Evolutionary conservation across 305 asterid species (phyloP).

Genomic region (Fraxinus platypoda): DNA sequence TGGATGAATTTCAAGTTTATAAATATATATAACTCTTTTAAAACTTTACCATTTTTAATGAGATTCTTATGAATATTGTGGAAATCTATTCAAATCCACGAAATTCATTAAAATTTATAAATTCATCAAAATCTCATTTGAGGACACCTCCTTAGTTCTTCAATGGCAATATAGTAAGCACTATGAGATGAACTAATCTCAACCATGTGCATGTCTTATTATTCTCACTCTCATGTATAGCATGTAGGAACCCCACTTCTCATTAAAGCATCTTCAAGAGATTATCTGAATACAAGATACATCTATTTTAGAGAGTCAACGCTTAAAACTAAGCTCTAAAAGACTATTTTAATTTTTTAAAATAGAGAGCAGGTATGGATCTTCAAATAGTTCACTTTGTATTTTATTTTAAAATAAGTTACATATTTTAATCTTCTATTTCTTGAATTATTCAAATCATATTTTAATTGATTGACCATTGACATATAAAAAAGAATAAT

Average conservation of each 20-base stretch:
- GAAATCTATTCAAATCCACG: too few species aligned
- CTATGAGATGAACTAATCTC: not conserved
- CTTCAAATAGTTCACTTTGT: not conserved
- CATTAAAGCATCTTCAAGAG: not conserved
- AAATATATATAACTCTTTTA: too few species aligned
- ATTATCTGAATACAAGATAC: not conserved
- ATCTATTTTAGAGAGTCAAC: not conserved
- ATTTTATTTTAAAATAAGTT: not conserved
- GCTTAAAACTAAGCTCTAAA: too few species aligned
- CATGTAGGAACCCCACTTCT: conserved; percentile 7
- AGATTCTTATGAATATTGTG: too few species aligned
- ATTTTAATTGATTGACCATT: too few species aligned
- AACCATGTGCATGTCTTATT: not conserved
- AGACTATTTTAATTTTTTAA: not conserved
- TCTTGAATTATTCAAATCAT: not conserved
- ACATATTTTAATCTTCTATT: not conserved
- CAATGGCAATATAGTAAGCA: not conserved
- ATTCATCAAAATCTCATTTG: too few species aligned
- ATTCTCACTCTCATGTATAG: conserved; percentile 9
- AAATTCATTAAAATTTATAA: too few species aligned
- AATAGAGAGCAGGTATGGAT: not conserved
- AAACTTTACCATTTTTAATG: too few species aligned
- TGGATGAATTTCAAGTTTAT: too few species aligned
- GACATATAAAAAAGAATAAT: not conserved
- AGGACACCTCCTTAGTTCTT: not conserved